Evolutionary conservation across 2,329 filamentous ascomycete genomes (phyloP), one percentile per base, ranked within the genome.

Genomic region (Orbilia brochopaga): DNA sequence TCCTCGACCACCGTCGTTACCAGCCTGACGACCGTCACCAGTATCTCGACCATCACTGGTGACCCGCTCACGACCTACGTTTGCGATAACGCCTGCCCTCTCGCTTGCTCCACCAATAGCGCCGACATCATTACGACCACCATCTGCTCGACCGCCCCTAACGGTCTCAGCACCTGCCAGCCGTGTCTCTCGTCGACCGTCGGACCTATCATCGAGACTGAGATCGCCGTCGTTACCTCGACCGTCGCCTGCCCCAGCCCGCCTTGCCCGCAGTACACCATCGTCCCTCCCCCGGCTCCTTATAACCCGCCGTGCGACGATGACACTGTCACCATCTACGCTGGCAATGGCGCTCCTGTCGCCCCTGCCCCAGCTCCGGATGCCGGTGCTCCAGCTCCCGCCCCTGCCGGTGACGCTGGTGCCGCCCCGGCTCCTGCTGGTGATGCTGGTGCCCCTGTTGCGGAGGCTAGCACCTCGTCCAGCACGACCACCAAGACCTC

Each of bases 161-260:
- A 58, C 19, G 65, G 65, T 8, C 58, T 69, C 7, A 69, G 65
- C 58, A 69, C 65, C 11, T 69, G 65, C 19, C 44, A 57, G 27
- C n/a, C 42, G n/a, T 69, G 65, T 37, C 46, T 62, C 57, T 30
- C 30, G 13, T 62, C 65, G 11, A 69, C 65, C 15, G 57, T 57
- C 5, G 42, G 35, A 15, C 65, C 65, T 4, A 23, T 69, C 32
- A 58, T 69, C 32, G 27, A 62, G 44, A 69, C 65, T 15, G 57
- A 56, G 40, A 15, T 69, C 37, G 58, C 44, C 10, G 57, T 57
- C 52, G 53, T 69, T 44, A 69, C 65, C 21, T 62, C 65, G 7
- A 69, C 65, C n/a, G 17, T 62, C 13, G 35, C 59, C 8, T 69
- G 65, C 27, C 42, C 53, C n/a, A 69, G 21, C 44, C 65, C 65